phyloP scores from a whole-genome alignment of 805 yeast genomes.

The Candida sakaeoensis region DNA sequence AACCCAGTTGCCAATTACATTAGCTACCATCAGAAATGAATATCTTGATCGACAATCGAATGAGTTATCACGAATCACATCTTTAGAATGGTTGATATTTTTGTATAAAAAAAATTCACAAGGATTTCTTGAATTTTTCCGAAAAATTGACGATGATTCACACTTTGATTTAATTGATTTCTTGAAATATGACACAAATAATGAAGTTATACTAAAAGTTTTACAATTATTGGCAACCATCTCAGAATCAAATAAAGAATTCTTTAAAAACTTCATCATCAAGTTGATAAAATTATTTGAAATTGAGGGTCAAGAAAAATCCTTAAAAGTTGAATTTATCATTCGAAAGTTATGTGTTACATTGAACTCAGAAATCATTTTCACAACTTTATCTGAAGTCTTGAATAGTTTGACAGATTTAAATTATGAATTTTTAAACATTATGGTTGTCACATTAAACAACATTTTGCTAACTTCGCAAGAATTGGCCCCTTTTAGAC shows the following conservation, averaged over 20 bases:
- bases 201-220: constrained; percentile 72
- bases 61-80: constrained; percentile 77
- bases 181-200: constrained; percentile 72
- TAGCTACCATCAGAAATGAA: constrained; percentile 69
- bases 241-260: constrained; percentile 70
- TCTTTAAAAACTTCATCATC: constrained; percentile 70
- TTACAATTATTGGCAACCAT: constrained; percentile 70
- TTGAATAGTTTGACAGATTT: constrained; percentile 30
- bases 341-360: constrained; percentile 79
- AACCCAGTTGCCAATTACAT: constrained; percentile 45
- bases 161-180: constrained; percentile 64
- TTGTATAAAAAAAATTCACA: constrained; percentile 61
- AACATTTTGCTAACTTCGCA: constrained; percentile 83
- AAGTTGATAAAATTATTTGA: constrained; percentile 69
- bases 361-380: constrained; percentile 78
- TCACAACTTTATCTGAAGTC: constrained; percentile 73
- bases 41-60: constrained; percentile 37
- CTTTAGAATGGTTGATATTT: constrained; percentile 86
- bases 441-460: constrained; percentile 82
- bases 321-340: constrained; percentile 59
- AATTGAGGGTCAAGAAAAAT: constrained; percentile 49
- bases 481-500: constrained; percentile 69
- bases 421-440: constrained; percentile 65
- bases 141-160: too few species aligned
- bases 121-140: constrained; percentile 25